Evolutionary conservation across 2,329 filamentous ascomycete genomes (phyloP), one percentile per base, ranked within the genome.

Genomic region (Exophiala calicioides): DNA sequence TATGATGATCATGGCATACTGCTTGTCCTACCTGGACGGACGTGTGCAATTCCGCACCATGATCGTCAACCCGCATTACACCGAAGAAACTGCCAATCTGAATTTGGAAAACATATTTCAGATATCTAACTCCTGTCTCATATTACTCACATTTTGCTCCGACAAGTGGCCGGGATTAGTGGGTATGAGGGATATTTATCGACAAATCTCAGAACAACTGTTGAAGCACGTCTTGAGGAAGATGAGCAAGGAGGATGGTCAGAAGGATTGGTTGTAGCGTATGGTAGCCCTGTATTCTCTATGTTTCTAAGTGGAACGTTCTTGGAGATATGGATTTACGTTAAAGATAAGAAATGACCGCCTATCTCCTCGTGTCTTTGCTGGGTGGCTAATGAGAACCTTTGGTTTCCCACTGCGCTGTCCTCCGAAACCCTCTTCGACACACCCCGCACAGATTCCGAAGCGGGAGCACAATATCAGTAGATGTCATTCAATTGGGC

Each of bases 1-100:
- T 5, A 56, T 58, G 40, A 60, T 52, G 27, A 45, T 60, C 9
- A 47, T 59, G 3, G 55, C 55, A 1, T 43, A 61, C 24, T 52
- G 55, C 4, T 30, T 60, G 24, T 40, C 59, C 23, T 44, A 47
- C 1, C 45, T 61, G 4, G 53, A 58, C 27, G 55, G 49, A 5
- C 42, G 53, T 13, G 16, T 37, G 4, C 16, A 30, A 4, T 27
- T 35, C 13, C 12, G 16, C 5, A 20, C 24, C 12, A 20, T 37
- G 23, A 18, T 44, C 6, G 24, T 12, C 12, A 27, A 24, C 32
- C 31, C 40, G 1, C 13, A 19, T n/a, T 26, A 21, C 19, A 8
- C 26, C 12, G 10, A 44, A 29, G 41, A 44, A 16, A 37, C 31
- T 19, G n/a, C 5, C 10, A 37, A 20, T 12, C 39, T 50, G 16